A percentile compares a stretch with the other conserved stretches of the same genome.
Conservation (phyloP, 257 asterid species). For the Solanum gracilifrons region DNA sequence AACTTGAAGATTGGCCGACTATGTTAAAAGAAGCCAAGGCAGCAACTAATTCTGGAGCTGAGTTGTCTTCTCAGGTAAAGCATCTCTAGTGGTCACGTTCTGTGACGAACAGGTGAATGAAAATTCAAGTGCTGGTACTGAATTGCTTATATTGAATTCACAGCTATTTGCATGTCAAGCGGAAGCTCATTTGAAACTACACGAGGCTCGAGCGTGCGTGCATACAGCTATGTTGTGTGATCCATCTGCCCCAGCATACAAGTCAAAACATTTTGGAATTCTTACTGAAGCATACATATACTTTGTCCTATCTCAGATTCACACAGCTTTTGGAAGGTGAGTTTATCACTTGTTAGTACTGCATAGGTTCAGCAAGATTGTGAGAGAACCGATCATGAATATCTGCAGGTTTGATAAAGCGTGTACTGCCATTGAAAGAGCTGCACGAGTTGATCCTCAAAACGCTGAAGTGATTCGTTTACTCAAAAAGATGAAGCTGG, state of each 20-base stretch:
- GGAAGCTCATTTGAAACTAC: slow-evolving; percentile 51
- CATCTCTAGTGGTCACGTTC: neutral
- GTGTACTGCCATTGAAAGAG: slow-evolving; percentile 36
- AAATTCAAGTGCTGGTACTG: neutral
- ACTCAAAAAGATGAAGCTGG: slow-evolving; percentile 37
- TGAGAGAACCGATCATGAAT: neutral
- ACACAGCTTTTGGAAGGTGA: slow-evolving; percentile 54
- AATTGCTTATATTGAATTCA: slow-evolving; percentile 4
- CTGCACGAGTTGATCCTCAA: slow-evolving; percentile 35
- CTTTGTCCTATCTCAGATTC: slow-evolving; percentile 39
- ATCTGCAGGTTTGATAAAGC: slow-evolving; percentile 58
- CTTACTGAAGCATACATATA: slow-evolving; percentile 42
- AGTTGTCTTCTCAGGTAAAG: slow-evolving; percentile 64
- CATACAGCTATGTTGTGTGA: slow-evolving; percentile 17
- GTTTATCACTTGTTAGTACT: neutral
- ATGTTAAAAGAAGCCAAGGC: slow-evolving; percentile 52
- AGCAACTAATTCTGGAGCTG: slow-evolving; percentile 63
- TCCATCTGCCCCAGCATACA: slow-evolving; percentile 3
- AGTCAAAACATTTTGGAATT: slow-evolving; percentile 46
- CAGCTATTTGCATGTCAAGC: slow-evolving; percentile 68
- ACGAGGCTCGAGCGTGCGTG: slow-evolving; percentile 26
- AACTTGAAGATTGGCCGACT: slow-evolving; percentile 39
- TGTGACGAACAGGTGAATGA: neutral
- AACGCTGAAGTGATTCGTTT: slow-evolving; percentile 29
- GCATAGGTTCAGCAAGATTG: neutral